Base-by-base conservation (phyloP, 176 grass and related monocot genomes). In the Rhynchospora tenuis region DNA sequence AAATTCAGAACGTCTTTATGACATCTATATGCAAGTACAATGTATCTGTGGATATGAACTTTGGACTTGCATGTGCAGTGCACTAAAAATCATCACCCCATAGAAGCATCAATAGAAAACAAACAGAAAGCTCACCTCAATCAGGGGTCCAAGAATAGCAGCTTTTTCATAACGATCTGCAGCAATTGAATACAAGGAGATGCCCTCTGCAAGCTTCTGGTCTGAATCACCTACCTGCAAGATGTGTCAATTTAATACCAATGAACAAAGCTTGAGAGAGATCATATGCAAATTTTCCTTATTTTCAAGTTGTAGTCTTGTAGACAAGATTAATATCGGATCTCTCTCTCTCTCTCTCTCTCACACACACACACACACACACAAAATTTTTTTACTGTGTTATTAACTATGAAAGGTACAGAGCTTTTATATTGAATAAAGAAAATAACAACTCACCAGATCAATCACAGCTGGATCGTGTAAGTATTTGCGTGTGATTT, bases 201-300 rank as follows among this genome's bases (percentile, higher is more conserved):
- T 98, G 64, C 91, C 95, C 84, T 98, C 95, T 28, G 95, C 87
- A 87, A 98, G 79, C 74, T 98, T 95, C 78, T 98, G 95, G 55
- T 98, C 90, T 67, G 89, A 89, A 58, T 98, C 95, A 86, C 95
- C 95, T 72, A 98, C 95, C 95, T 98, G 42, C 78, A 88, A 48
- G 87, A 87, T 22, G 3, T 86, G 68, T 43, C 27, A 19, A 15
- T 66, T 59, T 50, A 68, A 59, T 59, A 33, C 16, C 28, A 79
- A 70, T 23, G 24, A 23, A 81, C 17, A 11, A 54, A 84, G 23
- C 54, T 56, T 42, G 59, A 62, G 33, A 59, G 33, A 59, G 73
- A 42, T 17, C 13, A 58, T 87, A 29, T 2, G 13, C 9, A 42
- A 60, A 42, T 56, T 62, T 73, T 85, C 1, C 42, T 29, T 46